Percentiles rank a stretch among this genome's conserved stretches.
phyloP scores from a whole-genome alignment of 257 asterid species.

The Solanum gandarillasii region DNA sequence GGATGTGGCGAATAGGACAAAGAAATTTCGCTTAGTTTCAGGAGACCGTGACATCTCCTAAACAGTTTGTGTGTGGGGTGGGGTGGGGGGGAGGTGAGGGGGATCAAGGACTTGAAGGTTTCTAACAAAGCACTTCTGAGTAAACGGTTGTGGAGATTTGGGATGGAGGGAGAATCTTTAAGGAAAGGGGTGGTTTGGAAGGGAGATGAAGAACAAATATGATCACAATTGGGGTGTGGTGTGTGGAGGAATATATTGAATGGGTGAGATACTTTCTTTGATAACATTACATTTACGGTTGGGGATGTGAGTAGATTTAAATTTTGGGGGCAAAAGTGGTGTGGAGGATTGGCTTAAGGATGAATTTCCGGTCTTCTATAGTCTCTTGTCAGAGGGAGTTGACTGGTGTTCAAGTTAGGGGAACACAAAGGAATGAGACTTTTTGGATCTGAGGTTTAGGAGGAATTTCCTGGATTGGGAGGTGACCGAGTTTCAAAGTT shows the following conservation, averaged over 20 bases:
- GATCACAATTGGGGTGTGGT: neutral
- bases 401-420: neutral
- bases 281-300: neutral
- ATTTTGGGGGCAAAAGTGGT: neutral
- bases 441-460: neutral
- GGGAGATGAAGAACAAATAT: neutral
- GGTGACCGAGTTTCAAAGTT: neutral
- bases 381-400: neutral
- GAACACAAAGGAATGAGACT: neutral
- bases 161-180: neutral
- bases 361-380: neutral
- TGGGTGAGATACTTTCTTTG: neutral
- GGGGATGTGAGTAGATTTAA: neutral
- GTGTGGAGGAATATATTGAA: neutral
- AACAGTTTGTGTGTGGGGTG: neutral
- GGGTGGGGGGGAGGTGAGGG: neutral
- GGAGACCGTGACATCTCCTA: neutral
- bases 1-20: neutral
- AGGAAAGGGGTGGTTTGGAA: neutral
- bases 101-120: neutral
- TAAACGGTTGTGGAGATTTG: neutral
- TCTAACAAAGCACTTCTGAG: neutral
- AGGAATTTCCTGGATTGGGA: neutral
- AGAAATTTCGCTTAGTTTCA: neutral
- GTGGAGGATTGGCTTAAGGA: neutral